Base-by-base conservation (phyloP, 1,284 basidiomycete species). In the Exobasidium rhododendri region DNA sequence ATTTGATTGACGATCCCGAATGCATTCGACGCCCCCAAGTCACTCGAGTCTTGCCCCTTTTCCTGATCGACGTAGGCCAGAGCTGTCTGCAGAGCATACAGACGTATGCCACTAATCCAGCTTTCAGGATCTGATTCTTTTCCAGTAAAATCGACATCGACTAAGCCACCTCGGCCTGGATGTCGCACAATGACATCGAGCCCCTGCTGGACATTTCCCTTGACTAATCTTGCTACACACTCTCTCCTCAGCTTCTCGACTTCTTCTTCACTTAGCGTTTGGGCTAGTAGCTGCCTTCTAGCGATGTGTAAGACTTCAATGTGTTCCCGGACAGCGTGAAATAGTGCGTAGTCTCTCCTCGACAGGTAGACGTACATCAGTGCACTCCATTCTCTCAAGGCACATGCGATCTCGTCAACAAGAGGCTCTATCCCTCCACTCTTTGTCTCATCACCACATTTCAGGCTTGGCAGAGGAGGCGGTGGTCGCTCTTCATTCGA, bases 361-460 rank as follows among this genome's bases (percentile, higher is more conserved):
- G 88, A 87, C 28, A 98, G 88, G 80, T 97, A 94, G 59, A 88
- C 87, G 75, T 93, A 94, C 84, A 97, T 89, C 58, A 94, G 85
- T 29, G 86, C 86, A 75, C 93, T 89, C 92, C 94, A 97, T 85
- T 97, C 94, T 40, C 94, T 87, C 46, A 97, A 83, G 0, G 94
- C 93, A 22, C 92, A 94, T 0, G 94, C 91, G 70, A 98, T 96
- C 82, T 98, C 94, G 81, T 98, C 94, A 57, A 97, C 87, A 73
- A 97, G 88, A 0, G 94, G 94, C 77, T 96, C 93, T 30, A 56
- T 44, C 4, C 53, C 59, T n/a, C 74, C 74, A 24, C 68, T 66
- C 5, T 53, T 20, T 3, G 74, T 77, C 50, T 71, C 74, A 49
- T 77, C 74, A 43, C 71, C 69, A 47, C 69, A 70, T 65, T 93